Percentiles rank a stretch among this genome's conserved stretches.
These are phyloP conservation scores for Neurospora cerealis DNA, from an alignment of 495 filamentous ascomycete genomes.

Conservation along the genomic window DNA sequence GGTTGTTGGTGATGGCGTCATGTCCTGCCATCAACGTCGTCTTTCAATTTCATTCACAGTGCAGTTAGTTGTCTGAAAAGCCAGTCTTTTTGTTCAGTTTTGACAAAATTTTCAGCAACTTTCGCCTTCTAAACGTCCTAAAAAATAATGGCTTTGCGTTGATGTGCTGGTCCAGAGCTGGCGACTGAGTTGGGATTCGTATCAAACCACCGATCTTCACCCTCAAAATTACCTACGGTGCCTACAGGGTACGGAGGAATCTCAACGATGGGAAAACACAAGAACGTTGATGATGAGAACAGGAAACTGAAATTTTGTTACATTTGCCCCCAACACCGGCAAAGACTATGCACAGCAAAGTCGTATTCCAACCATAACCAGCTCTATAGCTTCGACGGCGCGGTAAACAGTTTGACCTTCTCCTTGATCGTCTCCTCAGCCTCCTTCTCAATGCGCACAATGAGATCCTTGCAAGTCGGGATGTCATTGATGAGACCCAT, in stretches of 20 bases:
- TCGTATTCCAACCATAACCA: background rate
- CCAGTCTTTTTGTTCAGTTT: too few species aligned
- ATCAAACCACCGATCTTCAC: background rate
- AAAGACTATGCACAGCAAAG: background rate
- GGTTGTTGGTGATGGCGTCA: background rate
- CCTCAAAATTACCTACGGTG: background rate
- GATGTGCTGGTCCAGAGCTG: background rate
- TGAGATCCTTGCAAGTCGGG: conserved; percentile 45
- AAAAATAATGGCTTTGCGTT: background rate
- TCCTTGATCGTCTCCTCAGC: conserved; percentile 44
- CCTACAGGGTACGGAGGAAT: background rate
- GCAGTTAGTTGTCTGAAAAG: background rate
- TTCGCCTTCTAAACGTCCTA: background rate
- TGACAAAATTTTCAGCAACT: too few species aligned
- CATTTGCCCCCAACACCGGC: background rate
- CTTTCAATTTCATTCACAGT: background rate
- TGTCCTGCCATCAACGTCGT: background rate
- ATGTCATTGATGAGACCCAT: conserved; percentile 60
- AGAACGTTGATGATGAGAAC: background rate
- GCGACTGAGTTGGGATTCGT: background rate
- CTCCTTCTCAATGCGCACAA: conserved; percentile 50
- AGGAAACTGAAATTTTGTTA: background rate
- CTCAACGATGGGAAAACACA: background rate
- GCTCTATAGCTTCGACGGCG: conserved; percentile 32
- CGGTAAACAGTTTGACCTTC: conserved; percentile 26